phyloP scores from a whole-genome alignment of 2,329 filamentous ascomycete species.

The Tolypocladium amazonense region DNA sequence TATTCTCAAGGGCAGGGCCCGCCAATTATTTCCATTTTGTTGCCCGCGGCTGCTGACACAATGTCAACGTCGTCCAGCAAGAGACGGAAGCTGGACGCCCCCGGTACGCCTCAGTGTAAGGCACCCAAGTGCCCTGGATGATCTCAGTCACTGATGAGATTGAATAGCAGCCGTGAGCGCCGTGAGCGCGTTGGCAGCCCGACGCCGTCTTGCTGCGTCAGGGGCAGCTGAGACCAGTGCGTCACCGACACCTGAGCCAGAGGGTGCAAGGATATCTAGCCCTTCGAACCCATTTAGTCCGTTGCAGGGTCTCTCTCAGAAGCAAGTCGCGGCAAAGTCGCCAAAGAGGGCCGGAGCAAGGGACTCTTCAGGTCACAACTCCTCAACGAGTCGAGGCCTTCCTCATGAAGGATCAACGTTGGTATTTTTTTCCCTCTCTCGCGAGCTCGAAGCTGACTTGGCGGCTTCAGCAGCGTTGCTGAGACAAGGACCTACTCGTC shows the following conservation, averaged over 20 bases:
- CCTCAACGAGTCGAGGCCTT: not conserved
- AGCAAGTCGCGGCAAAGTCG: constrained; percentile 5
- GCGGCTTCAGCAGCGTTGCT: not conserved
- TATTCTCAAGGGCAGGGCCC: not conserved
- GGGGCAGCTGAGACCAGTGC: constrained; percentile 5
- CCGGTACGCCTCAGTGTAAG: constrained; percentile 19
- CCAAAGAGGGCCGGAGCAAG: constrained; percentile 8
- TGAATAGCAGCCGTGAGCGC: constrained; percentile 17
- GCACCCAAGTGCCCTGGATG: not conserved
- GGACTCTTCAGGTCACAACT: not conserved
- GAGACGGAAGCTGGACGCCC: constrained; percentile 22
- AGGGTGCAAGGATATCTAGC: constrained; percentile 9
- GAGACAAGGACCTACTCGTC: constrained; percentile 25
- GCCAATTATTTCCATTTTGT: constrained; percentile 3
- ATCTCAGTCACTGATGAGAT: not conserved
- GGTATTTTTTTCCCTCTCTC: not conserved
- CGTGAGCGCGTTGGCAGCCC: constrained; percentile 26
- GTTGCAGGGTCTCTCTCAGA: constrained; percentile 11
- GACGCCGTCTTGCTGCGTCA: constrained; percentile 14
- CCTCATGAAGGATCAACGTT: not conserved
- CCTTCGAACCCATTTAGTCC: constrained; percentile 18
- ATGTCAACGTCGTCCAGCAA: constrained; percentile 17
- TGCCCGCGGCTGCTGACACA: not conserved
- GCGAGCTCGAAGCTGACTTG: not conserved
- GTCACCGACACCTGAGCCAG: constrained; percentile 2